Base-by-base conservation (phyloP, 176 grass and related monocot genomes). In the Lolium rigidum region DNA sequence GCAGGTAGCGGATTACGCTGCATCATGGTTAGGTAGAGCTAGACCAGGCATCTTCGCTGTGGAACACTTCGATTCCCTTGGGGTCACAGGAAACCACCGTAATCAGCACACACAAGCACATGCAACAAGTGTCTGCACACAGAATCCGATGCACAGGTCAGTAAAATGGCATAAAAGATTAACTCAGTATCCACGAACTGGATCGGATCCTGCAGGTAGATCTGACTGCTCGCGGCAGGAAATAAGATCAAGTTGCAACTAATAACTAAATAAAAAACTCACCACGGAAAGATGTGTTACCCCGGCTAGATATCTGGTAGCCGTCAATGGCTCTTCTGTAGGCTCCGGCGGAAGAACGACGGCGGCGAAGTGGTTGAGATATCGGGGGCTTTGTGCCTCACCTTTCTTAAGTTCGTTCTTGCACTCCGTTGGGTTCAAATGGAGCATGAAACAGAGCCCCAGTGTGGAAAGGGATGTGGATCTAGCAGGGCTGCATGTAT, bases 11-110 rank as follows among this genome's bases (percentile, higher is more conserved):
- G 37, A 83, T 57, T 95, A 95, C 93, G 6, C 90, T 71, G 89
- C 25, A 63, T 80, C 93, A 69, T 86, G 78, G 43, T 89, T 65
- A 62, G 87, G 70, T 76, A 95, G 84, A 84, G 85, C 80, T 83
- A 93, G 84, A 70, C 82, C 89, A 66, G 90, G 89, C 95, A 98
- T 98, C 88, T 78, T 86, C 46, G 58, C 64, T 16, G 61, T 82
- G 2, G 22, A 90, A 39, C n/a, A 70, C 28, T 52, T 70, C 4
- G 7, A 43, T 76, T 82, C 26, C 43, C 15, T n/a, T 62, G 28
- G 26, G 41, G 18, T 88, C 61, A 61, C 71, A 52, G 63, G 51
- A 69, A 6, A 54, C 78, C 50, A 51, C 83, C 70, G 2, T 75
- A 85, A 82, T 85, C 25, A 79, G 64, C 74, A 66, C 6, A 9